Conservation (phyloP, 306 rosid species). For the Quercus engelmannii region DNA sequence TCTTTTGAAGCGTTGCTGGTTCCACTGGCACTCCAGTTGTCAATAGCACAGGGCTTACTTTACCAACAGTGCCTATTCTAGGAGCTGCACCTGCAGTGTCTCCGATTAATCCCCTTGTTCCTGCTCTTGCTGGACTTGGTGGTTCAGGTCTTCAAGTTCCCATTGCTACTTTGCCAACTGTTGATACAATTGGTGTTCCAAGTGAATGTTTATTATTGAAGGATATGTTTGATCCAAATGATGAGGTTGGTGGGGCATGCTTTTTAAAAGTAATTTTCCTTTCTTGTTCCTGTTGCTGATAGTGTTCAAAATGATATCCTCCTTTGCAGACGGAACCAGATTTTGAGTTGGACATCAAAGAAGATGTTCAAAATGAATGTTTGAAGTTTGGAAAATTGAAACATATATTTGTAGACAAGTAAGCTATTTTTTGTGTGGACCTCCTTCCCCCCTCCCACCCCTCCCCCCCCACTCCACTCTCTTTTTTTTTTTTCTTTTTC, state of each 20-base stretch:
- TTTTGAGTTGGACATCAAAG: constrained; percentile 85
- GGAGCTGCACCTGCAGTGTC: constrained; percentile 40
- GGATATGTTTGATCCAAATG: constrained; percentile 89
- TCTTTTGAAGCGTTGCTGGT: constrained; percentile 58
- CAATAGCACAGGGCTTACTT: constrained; percentile 41
- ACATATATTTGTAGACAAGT: constrained; percentile 85
- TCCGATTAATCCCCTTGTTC: constrained; percentile 41
- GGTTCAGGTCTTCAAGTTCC: constrained; percentile 66
- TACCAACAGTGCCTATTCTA: constrained; percentile 40
- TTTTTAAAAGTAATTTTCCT: background rate
- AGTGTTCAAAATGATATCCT: constrained; percentile 2
- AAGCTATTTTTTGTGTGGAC: constrained; percentile 30
- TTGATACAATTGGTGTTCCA: constrained; percentile 78
- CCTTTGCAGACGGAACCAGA: constrained; percentile 69
- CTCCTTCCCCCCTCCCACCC: too few relatives aligned
- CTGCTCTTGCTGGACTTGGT: constrained; percentile 54
- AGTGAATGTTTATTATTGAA: constrained; percentile 82
- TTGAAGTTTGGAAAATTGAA: constrained; percentile 70
- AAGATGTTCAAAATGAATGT: constrained; percentile 91
- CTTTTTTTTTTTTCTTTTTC: background rate
- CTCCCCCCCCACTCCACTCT: too few relatives aligned
- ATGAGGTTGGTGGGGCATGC: constrained; percentile 56
- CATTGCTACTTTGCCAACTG: constrained; percentile 27
- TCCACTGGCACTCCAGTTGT: constrained; percentile 46
- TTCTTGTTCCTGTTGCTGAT: constrained; percentile 1